Conservation (phyloP, 371 early-diverging fungal genomes). For the Mortierella sp. region DNA sequence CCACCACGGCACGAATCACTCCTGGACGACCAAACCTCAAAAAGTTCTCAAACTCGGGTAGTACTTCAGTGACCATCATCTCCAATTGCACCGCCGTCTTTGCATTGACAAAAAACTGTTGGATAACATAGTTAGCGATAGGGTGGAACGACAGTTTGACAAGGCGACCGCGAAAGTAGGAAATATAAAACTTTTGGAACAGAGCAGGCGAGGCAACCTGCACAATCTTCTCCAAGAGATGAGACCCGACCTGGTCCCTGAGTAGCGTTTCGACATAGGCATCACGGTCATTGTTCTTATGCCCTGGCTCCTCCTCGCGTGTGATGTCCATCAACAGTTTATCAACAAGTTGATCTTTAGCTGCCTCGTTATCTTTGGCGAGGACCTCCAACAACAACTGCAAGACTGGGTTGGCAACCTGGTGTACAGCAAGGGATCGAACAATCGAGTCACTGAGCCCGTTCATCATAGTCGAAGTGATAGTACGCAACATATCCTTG, state of each 20-base stretch:
- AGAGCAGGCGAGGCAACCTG: conserved; percentile 68
- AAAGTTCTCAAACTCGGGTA: conserved; percentile 67
- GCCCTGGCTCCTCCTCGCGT: conserved; percentile 58
- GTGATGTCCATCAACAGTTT: conserved; percentile 74
- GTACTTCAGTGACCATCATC: conserved; percentile 70
- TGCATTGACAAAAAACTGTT: conserved; percentile 74
- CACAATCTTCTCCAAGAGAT: conserved; percentile 72
- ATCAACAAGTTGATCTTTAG: conserved; percentile 70
- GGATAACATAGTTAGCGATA: conserved; percentile 88
- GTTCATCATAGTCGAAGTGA: conserved; percentile 68
- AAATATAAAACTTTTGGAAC: conserved; percentile 75
- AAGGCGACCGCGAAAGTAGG: conserved; percentile 73
- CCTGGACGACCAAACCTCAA: conserved; percentile 71
- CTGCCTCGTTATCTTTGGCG: conserved; percentile 64
- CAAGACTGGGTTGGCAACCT: conserved; percentile 83
- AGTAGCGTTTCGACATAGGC: conserved; percentile 71
- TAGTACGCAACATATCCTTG: conserved; percentile 64
- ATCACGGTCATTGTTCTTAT: conserved; percentile 62
- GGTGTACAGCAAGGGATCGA: conserved; percentile 71
- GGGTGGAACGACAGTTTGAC: conserved; percentile 75
- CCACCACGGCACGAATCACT: conserved; percentile 74
- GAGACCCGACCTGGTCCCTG: conserved; percentile 76
- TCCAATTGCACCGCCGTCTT: conserved; percentile 71
- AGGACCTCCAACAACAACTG: conserved; percentile 77
- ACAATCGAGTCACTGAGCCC: conserved; percentile 69